phyloP scores from a whole-genome alignment of 2,329 filamentous ascomycete species.

The Penicillium sp. region DNA sequence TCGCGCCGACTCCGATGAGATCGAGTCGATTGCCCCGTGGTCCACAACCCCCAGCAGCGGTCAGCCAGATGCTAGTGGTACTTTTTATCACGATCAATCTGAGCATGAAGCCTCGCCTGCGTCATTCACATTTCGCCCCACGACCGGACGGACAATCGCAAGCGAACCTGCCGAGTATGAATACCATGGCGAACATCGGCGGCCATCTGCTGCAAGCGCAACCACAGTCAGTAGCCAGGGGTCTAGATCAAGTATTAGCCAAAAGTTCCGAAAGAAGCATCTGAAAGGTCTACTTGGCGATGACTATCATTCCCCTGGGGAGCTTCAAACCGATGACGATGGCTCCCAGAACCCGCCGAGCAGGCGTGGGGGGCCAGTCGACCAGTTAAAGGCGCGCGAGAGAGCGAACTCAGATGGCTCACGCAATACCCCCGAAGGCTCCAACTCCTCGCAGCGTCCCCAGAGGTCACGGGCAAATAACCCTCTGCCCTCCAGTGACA shows the following conservation, averaged over 20 bases:
- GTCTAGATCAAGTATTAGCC: constrained; percentile 69
- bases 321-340: constrained; percentile 66
- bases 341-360: constrained; percentile 49
- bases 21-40: constrained; percentile 33
- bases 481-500: constrained; percentile 84
- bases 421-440: constrained; percentile 44
- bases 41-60: constrained; percentile 27
- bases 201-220: constrained; percentile 84
- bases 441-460: constrained; percentile 67
- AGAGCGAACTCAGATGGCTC: constrained; percentile 80
- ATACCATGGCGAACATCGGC: constrained; percentile 68
- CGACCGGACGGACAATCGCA: constrained; percentile 50
- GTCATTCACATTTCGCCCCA: constrained; percentile 66
- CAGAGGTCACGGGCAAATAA: constrained; percentile 68
- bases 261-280: constrained; percentile 74
- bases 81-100: constrained; percentile 39
- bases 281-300: constrained; percentile 91
- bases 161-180: constrained; percentile 62
- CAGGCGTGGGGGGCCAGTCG: constrained; percentile 34
- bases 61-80: constrained; percentile 31
- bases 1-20: constrained; percentile 16
- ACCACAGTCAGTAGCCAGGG: constrained; percentile 82
- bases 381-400: constrained; percentile 62
- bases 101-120: constrained; percentile 54
- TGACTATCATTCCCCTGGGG: constrained; percentile 68